Conservation (phyloP, 257 asterid species). For the Nicotiana tomentosiformis region DNA sequence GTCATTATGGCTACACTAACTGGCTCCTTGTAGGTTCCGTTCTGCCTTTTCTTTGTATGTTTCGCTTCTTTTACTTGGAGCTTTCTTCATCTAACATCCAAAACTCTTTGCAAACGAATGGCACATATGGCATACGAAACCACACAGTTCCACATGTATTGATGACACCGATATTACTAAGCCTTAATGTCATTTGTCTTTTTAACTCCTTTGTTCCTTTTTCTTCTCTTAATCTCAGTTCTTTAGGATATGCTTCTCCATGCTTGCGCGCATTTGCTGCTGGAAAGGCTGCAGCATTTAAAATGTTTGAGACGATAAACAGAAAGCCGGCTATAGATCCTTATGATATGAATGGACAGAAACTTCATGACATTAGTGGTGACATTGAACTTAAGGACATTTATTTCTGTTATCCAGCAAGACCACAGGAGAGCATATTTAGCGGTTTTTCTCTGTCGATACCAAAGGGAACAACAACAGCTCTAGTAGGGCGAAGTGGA, state of each 20-base stretch:
- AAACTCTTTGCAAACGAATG: neutral
- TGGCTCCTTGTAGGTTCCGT: slow-evolving; percentile 57
- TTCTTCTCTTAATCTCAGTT: slow-evolving; percentile 31
- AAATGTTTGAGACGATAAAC: slow-evolving; percentile 64
- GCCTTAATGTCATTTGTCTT: neutral
- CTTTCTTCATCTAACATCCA: neutral
- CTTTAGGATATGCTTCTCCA: slow-evolving; percentile 75
- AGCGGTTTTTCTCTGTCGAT: slow-evolving; percentile 53
- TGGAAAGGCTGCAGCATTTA: slow-evolving; percentile 76
- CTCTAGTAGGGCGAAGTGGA: slow-evolving; percentile 56
- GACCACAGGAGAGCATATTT: slow-evolving; percentile 64
- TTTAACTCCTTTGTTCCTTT: neutral
- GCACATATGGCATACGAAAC: neutral
- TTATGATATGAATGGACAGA: slow-evolving; percentile 50
- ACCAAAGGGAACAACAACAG: slow-evolving; percentile 59
- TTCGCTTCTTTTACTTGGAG: neutral
- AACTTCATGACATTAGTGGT: slow-evolving; percentile 48
- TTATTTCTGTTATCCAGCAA: slow-evolving; percentile 63
- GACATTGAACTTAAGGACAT: slow-evolving; percentile 58
- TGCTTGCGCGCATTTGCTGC: slow-evolving; percentile 73
- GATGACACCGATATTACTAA: neutral
- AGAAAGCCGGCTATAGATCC: slow-evolving; percentile 64
- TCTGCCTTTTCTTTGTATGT: neutral
- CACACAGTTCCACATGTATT: neutral
- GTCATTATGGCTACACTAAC: slow-evolving; percentile 57